Percentiles rank a stretch among this genome's conserved stretches.
Conservation (phyloP, 805 yeast species). For the Candida ulmi region DNA sequence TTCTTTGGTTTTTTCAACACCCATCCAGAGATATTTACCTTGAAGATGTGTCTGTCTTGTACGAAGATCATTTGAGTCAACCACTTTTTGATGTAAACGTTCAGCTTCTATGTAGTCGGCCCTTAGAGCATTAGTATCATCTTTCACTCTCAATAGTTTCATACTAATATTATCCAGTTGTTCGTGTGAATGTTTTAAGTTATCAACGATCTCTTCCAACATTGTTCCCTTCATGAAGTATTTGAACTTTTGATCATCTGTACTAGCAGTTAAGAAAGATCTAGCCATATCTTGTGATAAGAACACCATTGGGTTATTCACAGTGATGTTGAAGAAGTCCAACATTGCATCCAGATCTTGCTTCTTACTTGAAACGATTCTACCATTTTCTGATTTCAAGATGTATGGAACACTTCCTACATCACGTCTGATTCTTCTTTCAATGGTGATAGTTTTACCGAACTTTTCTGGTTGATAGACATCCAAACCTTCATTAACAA, state of each 20-base stretch:
- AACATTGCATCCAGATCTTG: slow-evolving; percentile 63
- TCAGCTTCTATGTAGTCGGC: slow-evolving; percentile 37
- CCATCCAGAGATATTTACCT: slow-evolving; percentile 47
- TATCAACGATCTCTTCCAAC: slow-evolving; percentile 57
- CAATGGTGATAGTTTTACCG: slow-evolving; percentile 67
- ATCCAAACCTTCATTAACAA: slow-evolving; percentile 61
- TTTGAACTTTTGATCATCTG: slow-evolving; percentile 65
- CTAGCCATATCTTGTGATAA: slow-evolving; percentile 93
- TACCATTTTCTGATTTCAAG: slow-evolving; percentile 47
- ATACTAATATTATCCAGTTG: slow-evolving; percentile 32
- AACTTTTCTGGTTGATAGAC: slow-evolving; percentile 58
- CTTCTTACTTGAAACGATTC: slow-evolving; percentile 53
- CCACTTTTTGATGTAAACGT: slow-evolving; percentile 32
- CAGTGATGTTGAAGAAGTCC: slow-evolving; percentile 66
- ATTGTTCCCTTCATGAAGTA: slow-evolving; percentile 79
- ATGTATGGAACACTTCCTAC: slow-evolving; percentile 46
- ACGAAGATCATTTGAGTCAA: slow-evolving; percentile 35
- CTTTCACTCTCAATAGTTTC: slow-evolving; percentile 33
- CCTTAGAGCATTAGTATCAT: slow-evolving; percentile 33
- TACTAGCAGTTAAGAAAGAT: slow-evolving; percentile 74
- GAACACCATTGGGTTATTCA: slow-evolving; percentile 88
- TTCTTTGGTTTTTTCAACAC: slow-evolving; percentile 20
- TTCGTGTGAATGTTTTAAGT: slow-evolving; percentile 37
- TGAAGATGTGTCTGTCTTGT: slow-evolving; percentile 33
- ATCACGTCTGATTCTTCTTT: slow-evolving; percentile 54